Conservation (phyloP, 176 grass and related monocot genomes). For the Bromus sterilis region DNA sequence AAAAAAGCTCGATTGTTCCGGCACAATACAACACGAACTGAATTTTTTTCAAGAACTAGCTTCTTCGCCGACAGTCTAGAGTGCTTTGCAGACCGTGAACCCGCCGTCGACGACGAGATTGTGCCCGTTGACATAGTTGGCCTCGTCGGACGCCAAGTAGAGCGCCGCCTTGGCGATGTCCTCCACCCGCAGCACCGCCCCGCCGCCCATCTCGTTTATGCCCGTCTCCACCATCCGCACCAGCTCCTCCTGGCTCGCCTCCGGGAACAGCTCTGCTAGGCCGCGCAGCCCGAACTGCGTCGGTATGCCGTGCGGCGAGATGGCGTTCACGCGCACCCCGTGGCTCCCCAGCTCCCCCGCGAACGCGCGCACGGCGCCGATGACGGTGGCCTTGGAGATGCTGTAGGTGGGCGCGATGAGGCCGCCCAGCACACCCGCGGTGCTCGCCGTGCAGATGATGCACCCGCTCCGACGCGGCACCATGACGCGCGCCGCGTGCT, state of each 20-base stretch:
- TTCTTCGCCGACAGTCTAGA: neutral
- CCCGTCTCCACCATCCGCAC: neutral
- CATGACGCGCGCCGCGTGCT: constrained; percentile 65
- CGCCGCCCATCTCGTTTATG: constrained; percentile 34
- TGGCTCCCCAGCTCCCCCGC: constrained; percentile 31
- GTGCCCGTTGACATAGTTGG: constrained; percentile 48
- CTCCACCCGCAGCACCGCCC: constrained; percentile 14
- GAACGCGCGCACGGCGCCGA: constrained; percentile 30
- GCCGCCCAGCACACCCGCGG: neutral
- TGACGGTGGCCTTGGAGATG: constrained; percentile 38
- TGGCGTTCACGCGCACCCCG: constrained; percentile 61
- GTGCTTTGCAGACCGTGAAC: neutral
- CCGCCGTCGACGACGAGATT: constrained; percentile 67
- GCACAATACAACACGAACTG: too few relatives aligned
- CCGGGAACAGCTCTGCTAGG: neutral
- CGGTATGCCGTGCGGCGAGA: constrained; percentile 43
- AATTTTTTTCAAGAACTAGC: neutral
- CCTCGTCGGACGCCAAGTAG: constrained; percentile 60
- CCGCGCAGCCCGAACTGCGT: constrained; percentile 14
- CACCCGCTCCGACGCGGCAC: constrained; percentile 30
- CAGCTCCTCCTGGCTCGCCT: neutral
- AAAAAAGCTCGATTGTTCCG: too few relatives aligned
- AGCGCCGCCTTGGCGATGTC: constrained; percentile 47
- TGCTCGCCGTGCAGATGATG: constrained; percentile 49
- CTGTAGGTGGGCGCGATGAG: neutral